Percentiles rank a stretch among this genome's conserved stretches.
Conservation (phyloP, 257 asterid species). For the Coffea canephora region DNA sequence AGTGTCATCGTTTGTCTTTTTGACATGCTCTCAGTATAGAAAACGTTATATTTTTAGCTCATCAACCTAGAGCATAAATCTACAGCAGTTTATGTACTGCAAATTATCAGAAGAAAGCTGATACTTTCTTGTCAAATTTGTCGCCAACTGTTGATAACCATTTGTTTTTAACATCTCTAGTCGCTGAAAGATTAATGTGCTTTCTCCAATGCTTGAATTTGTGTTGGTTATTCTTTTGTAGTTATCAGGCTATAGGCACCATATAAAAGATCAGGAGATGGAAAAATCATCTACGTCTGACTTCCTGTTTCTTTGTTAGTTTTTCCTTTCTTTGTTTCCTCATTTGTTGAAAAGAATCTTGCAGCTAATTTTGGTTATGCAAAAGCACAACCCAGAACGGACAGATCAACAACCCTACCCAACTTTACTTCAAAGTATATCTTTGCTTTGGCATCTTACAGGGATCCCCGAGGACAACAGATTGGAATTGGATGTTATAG, state of each 20-base stretch:
- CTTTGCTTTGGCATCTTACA: too few species aligned
- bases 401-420: too few species aligned
- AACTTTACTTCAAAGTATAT: too few species aligned
- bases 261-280: neutral
- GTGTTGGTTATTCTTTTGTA: too few species aligned
- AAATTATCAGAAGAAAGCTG: slow-evolving; percentile 5
- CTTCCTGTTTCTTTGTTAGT: too few species aligned
- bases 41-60: neutral
- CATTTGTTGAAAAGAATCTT: too few species aligned
- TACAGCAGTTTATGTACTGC: slow-evolving; percentile 5
- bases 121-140: neutral
- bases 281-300: neutral
- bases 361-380: too few species aligned
- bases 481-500: too few species aligned
- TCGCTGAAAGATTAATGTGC: neutral
- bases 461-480: too few species aligned
- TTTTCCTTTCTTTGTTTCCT: neutral
- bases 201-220: too few species aligned
- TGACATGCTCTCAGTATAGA: slow-evolving; percentile 17
- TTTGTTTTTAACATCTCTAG: neutral
- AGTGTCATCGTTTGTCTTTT: slow-evolving; percentile 20
- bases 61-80: neutral
- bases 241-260: too few species aligned
- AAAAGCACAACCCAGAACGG: too few species aligned
- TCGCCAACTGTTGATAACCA: neutral